A percentile compares a stretch with the other conserved stretches of the same genome.
Conservation (phyloP, 108 stramenopile genomes). For the Halocafeteria seosinensis region DNA sequence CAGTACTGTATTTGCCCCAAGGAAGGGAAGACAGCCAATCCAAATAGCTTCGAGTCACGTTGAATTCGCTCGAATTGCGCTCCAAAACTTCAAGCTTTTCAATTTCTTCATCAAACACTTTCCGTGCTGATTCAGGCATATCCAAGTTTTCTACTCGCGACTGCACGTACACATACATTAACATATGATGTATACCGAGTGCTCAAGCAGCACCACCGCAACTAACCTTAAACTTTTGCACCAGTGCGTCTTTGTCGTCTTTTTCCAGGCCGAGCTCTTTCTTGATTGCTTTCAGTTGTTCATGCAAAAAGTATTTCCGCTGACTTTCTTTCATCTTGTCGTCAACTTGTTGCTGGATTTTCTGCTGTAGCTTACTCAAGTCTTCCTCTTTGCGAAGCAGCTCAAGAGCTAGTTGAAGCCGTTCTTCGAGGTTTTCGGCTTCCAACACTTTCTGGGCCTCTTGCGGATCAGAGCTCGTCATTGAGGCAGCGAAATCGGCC, state of each 20-base stretch:
- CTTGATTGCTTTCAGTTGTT: conserved; percentile 95
- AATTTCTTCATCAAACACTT: conserved; percentile 63
- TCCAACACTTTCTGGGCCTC: conserved; percentile 80
- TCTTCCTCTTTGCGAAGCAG: conserved; percentile 69
- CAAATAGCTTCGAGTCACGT: conserved; percentile 74
- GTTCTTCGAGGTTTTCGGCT: conserved; percentile 62
- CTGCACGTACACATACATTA: no score
- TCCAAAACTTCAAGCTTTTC: conserved; percentile 72
- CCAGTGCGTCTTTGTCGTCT: conserved; percentile 80
- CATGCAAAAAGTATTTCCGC: conserved; percentile 74
- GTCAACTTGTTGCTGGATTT: conserved; percentile 78
- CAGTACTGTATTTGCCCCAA: conserved; percentile 60
- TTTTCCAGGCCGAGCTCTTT: conserved; percentile 94
- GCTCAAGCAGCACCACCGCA: no score
- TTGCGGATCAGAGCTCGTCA: conserved; percentile 54
- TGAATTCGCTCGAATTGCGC: conserved; percentile 86
- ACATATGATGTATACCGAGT: conserved; percentile 15
- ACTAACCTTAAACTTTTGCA: conserved; percentile 72
- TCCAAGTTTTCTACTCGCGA: conserved; percentile 10
- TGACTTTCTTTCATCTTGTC: conserved; percentile 79
- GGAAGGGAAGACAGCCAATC: conserved; percentile 88
- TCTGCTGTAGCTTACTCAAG: conserved; percentile 69
- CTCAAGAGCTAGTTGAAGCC: conserved; percentile 67
- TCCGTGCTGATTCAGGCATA: conserved; percentile 51
- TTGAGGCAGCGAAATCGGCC: conserved; percentile 72